A percentile compares a stretch with the other conserved stretches of the same genome.
Conservation (phyloP, 106 monocot genomes). For the Narthecium ossifragum region DNA sequence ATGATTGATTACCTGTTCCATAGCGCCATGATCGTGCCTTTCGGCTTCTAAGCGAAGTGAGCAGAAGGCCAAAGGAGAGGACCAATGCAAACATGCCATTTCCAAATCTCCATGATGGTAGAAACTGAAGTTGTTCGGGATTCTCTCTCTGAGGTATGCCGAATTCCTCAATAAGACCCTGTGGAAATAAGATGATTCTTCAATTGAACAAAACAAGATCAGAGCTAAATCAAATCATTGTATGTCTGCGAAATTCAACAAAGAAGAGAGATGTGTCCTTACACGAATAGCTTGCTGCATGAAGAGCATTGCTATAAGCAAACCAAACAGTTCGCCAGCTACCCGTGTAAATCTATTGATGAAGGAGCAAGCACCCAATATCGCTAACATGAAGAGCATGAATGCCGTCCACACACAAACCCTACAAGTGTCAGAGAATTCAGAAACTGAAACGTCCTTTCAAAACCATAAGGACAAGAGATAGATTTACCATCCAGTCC, state of each 20-base stretch:
- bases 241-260: background rate
- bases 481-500: slow-evolving; percentile 29
- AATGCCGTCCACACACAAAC: slow-evolving; percentile 63
- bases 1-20: slow-evolving; percentile 47
- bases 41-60: slow-evolving; percentile 48
- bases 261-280: slow-evolving; percentile 6
- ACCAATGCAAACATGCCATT: slow-evolving; percentile 47
- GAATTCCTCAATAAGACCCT: slow-evolving; percentile 65
- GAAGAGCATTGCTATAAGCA: slow-evolving; percentile 71
- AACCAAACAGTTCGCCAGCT: slow-evolving; percentile 62
- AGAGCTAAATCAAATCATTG: background rate
- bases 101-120: slow-evolving; percentile 46
- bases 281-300: slow-evolving; percentile 71
- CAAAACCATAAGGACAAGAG: background rate
- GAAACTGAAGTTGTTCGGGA: slow-evolving; percentile 19
- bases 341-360: slow-evolving; percentile 66
- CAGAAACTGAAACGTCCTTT: background rate
- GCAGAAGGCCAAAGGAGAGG: slow-evolving; percentile 44
- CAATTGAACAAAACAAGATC: background rate
- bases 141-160: slow-evolving; percentile 44
- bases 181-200: background rate
- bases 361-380: slow-evolving; percentile 70
- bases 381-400: slow-evolving; percentile 46
- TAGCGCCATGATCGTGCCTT: slow-evolving; percentile 62
- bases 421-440: slow-evolving; percentile 23